Evolutionary conservation across 441 rosid genomes (phyloP), one percentile per base, ranked within the genome.

Genomic region (Croton setiger): DNA sequence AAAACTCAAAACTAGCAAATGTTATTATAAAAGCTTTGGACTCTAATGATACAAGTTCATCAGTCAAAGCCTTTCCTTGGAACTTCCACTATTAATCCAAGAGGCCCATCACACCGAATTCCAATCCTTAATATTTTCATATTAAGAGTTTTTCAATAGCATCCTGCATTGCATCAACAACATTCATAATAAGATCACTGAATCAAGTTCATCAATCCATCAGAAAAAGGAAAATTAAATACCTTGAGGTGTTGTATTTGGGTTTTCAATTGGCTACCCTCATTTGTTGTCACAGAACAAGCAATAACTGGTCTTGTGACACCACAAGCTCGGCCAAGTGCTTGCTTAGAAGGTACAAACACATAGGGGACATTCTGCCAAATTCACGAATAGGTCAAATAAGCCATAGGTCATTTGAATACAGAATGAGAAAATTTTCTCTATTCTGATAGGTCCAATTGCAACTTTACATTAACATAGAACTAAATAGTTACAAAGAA

Each of bases 311-410:
- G 86, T 74, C 98, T 90, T 55, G 98, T 90, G 51, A 92, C 99
- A n/a, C 99, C 99, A n/a, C 97, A 92, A 4, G 99, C 99, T 70
- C 99, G 80, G 64, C 98, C 99, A 61, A 92, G 93, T 13, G 97
- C 96, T 85, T 88, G 88, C 78, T 92, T 95, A 60, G 97, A 92
- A 11, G 97, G 99, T 12, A 94, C 99, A 84, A 94, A 94, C 23
- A 95, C 98, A 61, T 92, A 94, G 0, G 98, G 99, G 41, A 94
- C 99, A 64, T 94, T 94, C 99, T 94, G 81, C 80, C 70, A 36
- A 68, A 69, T 64, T 48, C 4, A n/a, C 6, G 31, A 3, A 57
- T 55, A 27, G 12, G 23, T 63, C 17, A 67, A 7, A 17, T 44
- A 17, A 67, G 41, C 10, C 11, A 17, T 27, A 31, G 56, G 41